Base-by-base conservation (phyloP, 106 monocot species). In the Ottelia alismoides region DNA sequence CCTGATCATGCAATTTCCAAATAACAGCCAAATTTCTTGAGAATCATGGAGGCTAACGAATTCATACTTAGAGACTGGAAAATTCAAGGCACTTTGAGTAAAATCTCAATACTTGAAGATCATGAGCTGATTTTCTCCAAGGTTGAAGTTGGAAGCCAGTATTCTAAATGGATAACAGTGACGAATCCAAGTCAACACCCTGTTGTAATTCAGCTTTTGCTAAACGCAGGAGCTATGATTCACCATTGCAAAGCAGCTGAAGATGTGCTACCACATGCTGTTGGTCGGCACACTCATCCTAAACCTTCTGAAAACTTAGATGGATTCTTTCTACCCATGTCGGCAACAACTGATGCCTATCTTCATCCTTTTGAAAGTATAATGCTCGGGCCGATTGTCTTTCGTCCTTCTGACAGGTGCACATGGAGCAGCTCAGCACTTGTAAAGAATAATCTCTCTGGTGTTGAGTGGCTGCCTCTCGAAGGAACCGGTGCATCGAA, bases 401-500 rank as follows among this genome's bases (percentile, higher is more conserved):
- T 92, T 52, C 72, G 40, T 30, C 86, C 86, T 16, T 79, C 72
- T 20, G 74, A 69, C 29, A 70, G 60, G 20, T 92, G 92, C 69
- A 70, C 54, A 31, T 92, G 92, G 92, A 83, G 69, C 31, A 92
- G 83, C 59, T 79, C 77, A 55, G 79, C 61, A 61, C 60, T 92
- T 63, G 77, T 92, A 60, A 76, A 83, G 45, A 92, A 69, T 40
- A 87, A 92, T 30, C 68, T 92, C 32, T 82, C 92, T 66, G 86
- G 92, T 29, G 70, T 87, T 20, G 92, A 92, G 58, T 82, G 74
- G 92, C 27, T 92, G 27, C 67, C 73, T 55, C 58, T 92, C 58
- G 70, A 24, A 53, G 86, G 76, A 54, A 63, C 72, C 55, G 87
- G 82, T 47, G 92, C 79, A 12, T 69, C 68, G 7, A 74, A 73